Base-by-base conservation (phyloP, 495 filamentous ascomycete genomes). In the Penicillium coprophilum region DNA sequence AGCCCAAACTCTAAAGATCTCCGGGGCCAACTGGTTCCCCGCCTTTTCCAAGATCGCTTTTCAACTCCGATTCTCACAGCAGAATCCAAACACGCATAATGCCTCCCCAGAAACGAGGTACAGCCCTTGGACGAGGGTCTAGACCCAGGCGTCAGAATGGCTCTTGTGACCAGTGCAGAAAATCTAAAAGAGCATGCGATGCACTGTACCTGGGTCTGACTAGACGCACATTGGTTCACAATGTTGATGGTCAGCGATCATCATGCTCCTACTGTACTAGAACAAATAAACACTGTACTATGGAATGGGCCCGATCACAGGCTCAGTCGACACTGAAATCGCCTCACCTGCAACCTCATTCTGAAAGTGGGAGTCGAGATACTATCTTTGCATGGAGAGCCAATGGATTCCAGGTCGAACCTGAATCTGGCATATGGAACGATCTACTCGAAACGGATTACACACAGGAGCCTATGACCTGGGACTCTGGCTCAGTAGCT, bases 271-370 rank as follows among this genome's bases (percentile, higher is more conserved):
- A 71, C 55, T 71, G 67, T 53, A 31, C 52, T 9, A 71, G 59
- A 57, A 70, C 69, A 19, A 64, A 65, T 13, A 71, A 71, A 50
- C 47, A 39, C 7, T 71, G 69, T 55, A 71, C 64, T 6, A 63
- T 65, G 40, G 58, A 70, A 21, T 70, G 69, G 67, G 59, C 61
- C 19, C 53, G 53, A 28, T 55, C 57, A 21, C 65, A 66, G 34
- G 48, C 46, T 36, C 30, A 31, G 28, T 17, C 30, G 21, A 28
- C n/a, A 5, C 15, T 10, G 21, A n/a, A 12, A 30, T 17, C 11
- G 12, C 27, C 28, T 7, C 15, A 7, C 28, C 46, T 31, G 32
- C 46, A 49, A 36, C 5, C 46, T 7, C 21, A 20, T 34, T 13
- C 7, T 12, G 46, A 36, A 3, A 6, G 30, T 19, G 8, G 31